A percentile compares a stretch with the other conserved stretches of the same genome.
phyloP scores from a whole-genome alignment of 2,329 filamentous ascomycete species.

The Phialophora tarda region DNA sequence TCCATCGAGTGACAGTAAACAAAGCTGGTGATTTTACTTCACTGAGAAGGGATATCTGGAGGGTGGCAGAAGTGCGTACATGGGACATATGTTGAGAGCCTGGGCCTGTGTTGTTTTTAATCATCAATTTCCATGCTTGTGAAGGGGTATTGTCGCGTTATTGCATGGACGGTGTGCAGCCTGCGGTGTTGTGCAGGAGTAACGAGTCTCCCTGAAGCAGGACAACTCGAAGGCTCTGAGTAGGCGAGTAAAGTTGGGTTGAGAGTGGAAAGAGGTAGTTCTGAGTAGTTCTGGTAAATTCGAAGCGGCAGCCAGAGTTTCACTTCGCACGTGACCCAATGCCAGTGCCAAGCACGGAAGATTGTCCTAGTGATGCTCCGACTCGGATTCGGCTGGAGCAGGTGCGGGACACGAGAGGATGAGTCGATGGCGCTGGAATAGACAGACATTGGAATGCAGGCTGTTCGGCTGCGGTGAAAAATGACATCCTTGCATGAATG shows the following conservation, averaged over 20 bases:
- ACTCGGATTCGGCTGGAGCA: conserved; percentile 7
- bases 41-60: background rate
- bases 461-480: background rate
- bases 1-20: background rate
- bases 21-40: background rate
- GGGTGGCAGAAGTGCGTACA: background rate
- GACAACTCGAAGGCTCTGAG: background rate
- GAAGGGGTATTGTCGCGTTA: background rate
- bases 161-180: background rate
- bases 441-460: background rate
- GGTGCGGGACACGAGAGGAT: conserved; percentile 6
- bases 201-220: background rate
- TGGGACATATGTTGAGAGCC: background rate
- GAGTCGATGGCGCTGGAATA: background rate
- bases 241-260: background rate
- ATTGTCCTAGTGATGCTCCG: background rate
- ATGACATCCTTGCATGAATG: conserved; percentile 1
- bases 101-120: background rate
- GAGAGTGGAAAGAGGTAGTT: background rate
- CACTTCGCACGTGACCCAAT: background rate
- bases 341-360: conserved; percentile 1
- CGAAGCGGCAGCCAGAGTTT: background rate
- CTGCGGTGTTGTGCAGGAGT: background rate
- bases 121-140: background rate
- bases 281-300: background rate